Conservation (phyloP, 2,329 filamentous ascomycete species). For the Fusarium tuaranense region DNA sequence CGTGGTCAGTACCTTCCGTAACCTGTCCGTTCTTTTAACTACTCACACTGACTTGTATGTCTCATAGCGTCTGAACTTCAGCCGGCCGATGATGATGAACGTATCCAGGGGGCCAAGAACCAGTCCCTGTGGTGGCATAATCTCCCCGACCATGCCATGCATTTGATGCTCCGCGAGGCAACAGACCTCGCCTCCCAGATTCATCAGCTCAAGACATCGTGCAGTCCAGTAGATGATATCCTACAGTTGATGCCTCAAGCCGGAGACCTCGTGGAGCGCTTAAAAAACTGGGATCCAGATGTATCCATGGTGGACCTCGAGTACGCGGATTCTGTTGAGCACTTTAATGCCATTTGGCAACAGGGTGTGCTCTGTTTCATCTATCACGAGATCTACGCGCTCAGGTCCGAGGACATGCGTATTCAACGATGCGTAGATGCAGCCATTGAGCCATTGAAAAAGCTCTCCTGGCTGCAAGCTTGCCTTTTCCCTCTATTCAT, state of each 20-base stretch:
- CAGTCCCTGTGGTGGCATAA: conserved; percentile 2
- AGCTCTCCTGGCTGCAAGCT: conserved; percentile 1
- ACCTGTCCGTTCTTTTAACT: neutral
- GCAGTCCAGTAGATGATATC: neutral
- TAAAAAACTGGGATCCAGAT: conserved; percentile 5
- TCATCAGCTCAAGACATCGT: neutral
- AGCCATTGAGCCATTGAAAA: neutral
- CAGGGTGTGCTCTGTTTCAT: conserved; percentile 7
- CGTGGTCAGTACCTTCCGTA: neutral
- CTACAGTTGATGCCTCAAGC: neutral
- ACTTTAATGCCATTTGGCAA: conserved; percentile 3
- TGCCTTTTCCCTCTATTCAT: conserved; percentile 4
- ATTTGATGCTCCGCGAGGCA: conserved; percentile 7
- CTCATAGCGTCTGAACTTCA: neutral
- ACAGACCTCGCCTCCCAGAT: neutral
- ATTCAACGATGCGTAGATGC: neutral
- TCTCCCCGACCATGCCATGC: neutral
- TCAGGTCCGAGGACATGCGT: neutral
- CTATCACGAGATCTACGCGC: conserved; percentile 3
- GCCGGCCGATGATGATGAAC: neutral
- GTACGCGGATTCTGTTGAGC: neutral
- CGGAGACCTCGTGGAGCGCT: neutral
- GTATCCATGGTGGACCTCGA: neutral
- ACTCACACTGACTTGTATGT: neutral
- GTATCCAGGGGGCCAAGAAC: neutral